Evolutionary conservation across 345 rosid genomes (phyloP).

Genomic region (Crucihimalaya himalaica): DNA sequence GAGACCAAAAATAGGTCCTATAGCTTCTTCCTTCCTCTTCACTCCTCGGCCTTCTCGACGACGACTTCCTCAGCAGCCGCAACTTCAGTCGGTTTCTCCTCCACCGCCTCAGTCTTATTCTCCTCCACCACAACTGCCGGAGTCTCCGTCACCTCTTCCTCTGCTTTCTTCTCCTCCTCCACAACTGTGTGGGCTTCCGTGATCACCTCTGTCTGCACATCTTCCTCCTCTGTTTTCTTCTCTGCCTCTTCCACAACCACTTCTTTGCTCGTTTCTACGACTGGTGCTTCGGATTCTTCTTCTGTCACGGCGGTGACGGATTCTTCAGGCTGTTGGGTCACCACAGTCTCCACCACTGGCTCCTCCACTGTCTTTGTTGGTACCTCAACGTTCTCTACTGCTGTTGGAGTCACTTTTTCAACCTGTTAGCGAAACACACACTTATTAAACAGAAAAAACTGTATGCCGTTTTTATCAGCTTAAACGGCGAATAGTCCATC

Average conservation of each 20-base stretch:
- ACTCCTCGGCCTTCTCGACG: slow-evolving; percentile 28
- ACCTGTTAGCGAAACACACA: slow-evolving; percentile 17
- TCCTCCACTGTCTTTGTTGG: slow-evolving; percentile 34
- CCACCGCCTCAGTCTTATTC: slow-evolving; percentile 19
- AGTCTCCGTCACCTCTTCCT: slow-evolving; percentile 14
- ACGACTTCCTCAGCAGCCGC: slow-evolving; percentile 17
- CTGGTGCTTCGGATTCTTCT: slow-evolving; percentile 28
- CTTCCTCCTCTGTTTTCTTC: slow-evolving; percentile 16
- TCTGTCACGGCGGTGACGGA: slow-evolving; percentile 9
- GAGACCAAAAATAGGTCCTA: slow-evolving; percentile 28
- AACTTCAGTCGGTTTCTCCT: slow-evolving; percentile 4
- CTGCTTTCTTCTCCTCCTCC: slow-evolving; percentile 19
- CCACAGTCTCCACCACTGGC: slow-evolving; percentile 28
- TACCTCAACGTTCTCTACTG: slow-evolving; percentile 36
- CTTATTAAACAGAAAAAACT: not conserved
- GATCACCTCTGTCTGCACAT: slow-evolving; percentile 24
- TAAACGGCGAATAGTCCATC: not conserved
- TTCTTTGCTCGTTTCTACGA: slow-evolving; percentile 30
- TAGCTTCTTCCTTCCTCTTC: slow-evolving; percentile 12
- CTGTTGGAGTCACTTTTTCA: slow-evolving; percentile 40
- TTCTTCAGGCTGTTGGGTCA: slow-evolving; percentile 23
- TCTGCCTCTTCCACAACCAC: slow-evolving; percentile 32
- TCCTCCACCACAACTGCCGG: slow-evolving; percentile 27
- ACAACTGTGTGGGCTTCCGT: slow-evolving; percentile 27
- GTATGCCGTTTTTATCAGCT: not conserved